Base-by-base conservation (phyloP, 169 alveolate genomes). In the Cryptosporidium sp. region DNA sequence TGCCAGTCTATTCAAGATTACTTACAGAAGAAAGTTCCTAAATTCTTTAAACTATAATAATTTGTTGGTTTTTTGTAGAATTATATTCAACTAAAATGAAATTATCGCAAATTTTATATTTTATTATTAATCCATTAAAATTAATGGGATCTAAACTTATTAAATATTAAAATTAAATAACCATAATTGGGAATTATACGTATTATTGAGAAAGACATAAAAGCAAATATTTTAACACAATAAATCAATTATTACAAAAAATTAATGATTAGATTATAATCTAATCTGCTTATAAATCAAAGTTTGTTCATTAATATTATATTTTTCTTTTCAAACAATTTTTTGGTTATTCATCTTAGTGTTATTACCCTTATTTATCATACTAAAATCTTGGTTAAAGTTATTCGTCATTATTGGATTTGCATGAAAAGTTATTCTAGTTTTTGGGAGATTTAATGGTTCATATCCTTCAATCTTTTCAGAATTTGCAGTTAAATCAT, bases 361-460 rank as follows among this genome's bases (percentile, higher is more conserved):
- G 5, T 37, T 5, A 37, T 37, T 3, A 37, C 5, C 5, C 5
- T 2, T 37, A 37, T 37, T 37, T 18, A 18, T 14, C 2, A 50
- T 18, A 16, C 8, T 18, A 3, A 50, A 18, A 7, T 18, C 59
- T 18, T 50, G 59, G 59, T 18, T 18, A 50, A 3, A 50, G 9
- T 50, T 50, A 50, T 50, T 50, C 59, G 8, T 21, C 16, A 23
- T 55, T n/a, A 59, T 80, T 31, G 73, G 75, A 48, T 80, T 80
- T 23, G 89, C 89, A 62, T 80, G 89, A 55, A 80, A 80, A 37
- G 75, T 65, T 45, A 80, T 80, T 65, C 75, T 39, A 33, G 89
- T 80, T 41, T 41, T 58, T 23, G 89, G 89, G 23, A 80, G 74
- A 41, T 50, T 18, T 45, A 59, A 16, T n/a, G 67, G 50, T 37